Evolutionary conservation across 2,329 filamentous ascomycete genomes (phyloP), one percentile per base, ranked within the genome.

Genomic region (Penicillium thymicola): DNA sequence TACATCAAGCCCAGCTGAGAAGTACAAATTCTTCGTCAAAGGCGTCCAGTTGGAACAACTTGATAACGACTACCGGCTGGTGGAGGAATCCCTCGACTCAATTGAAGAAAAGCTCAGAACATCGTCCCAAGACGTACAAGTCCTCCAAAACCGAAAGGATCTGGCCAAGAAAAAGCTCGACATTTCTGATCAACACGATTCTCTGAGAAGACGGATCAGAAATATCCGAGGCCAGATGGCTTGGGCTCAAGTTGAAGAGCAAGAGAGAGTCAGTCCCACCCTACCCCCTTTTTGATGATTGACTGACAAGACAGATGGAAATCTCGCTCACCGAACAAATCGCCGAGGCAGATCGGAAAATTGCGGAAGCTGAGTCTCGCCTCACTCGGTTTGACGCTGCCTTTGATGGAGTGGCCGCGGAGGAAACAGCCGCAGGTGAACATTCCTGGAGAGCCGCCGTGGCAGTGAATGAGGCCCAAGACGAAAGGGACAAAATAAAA

Each of bases 1-100:
- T 68, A 85, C 87, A 36, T 93, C 94, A 13, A 89, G 86, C 2
- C 85, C 92, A 0, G 78, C 84, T 4, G 87, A 93, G 58, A 99
- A 99, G 72, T 99, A 97, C 80, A 94, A 90, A 64, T 97, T 97
- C 68, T 99, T 99, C 70, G 84, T 96, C 58, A 91, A 92, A 66
- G 94, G 94, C 27, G 95, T 96, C 0, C 92, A 97, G 67, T 83
- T 99, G 0, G 91, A 97, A 71, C 88, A 93, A 65, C 81, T 99
- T 10, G 91, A 96, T 70, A 87, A 90, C 59, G 94, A 99, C 69
- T 99, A 99, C 73, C 85, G 87, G 57, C 79, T 96, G 55, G 85
- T 97, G 14, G 86, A 89, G 59, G 88, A 96, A 62, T 88, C 85
- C 4, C 80, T 94, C 21, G 89, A 96, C 61, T 84, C 84, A 34